Evolutionary conservation across 1,139 yeast genomes (phyloP).

Genomic region (Chernovozyma sophiae-reginae): DNA sequence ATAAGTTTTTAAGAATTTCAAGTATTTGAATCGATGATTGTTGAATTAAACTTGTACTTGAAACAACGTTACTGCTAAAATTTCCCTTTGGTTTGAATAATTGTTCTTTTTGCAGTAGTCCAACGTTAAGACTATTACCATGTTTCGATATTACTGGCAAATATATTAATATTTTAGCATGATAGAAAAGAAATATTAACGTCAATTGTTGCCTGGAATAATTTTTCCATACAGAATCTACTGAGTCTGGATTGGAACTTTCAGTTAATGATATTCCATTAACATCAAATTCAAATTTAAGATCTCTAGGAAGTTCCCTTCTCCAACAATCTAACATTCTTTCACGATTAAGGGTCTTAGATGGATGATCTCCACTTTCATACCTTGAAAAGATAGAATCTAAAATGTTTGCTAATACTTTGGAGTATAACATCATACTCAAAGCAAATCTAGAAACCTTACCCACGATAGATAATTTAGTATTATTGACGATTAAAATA

Average conservation of each 20-base stretch:
- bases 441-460: conserved; percentile 62
- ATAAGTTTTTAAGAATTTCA: conserved; percentile 51
- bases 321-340: conserved; percentile 78
- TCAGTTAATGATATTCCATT: conserved; percentile 52
- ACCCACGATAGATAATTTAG: conserved; percentile 59
- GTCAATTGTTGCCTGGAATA: conserved; percentile 52
- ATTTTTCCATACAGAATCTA: conserved; percentile 27
- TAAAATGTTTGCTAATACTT: conserved; percentile 68
- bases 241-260: conserved; percentile 25
- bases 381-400: conserved; percentile 58
- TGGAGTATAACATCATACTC: conserved; percentile 64
- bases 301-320: conserved; percentile 57
- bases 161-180: conserved; percentile 76
- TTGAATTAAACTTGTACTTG: conserved; percentile 59
- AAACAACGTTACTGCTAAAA: conserved; percentile 22
- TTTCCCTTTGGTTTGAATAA: conserved; percentile 26
- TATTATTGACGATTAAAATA: conserved; percentile 55
- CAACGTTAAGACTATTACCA: conserved; percentile 43
- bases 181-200: conserved; percentile 65
- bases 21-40: conserved; percentile 70
- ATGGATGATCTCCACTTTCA: conserved; percentile 34
- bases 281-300: conserved; percentile 63
- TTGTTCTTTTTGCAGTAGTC: conserved; percentile 38
- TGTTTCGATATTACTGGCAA: conserved; percentile 62
- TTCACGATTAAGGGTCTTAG: conserved; percentile 50